Evolutionary conservation across 1,284 basidiomycete species (phyloP), one percentile per base, ranked within the genome.

Genomic region (Rhodotorula sp.): DNA sequence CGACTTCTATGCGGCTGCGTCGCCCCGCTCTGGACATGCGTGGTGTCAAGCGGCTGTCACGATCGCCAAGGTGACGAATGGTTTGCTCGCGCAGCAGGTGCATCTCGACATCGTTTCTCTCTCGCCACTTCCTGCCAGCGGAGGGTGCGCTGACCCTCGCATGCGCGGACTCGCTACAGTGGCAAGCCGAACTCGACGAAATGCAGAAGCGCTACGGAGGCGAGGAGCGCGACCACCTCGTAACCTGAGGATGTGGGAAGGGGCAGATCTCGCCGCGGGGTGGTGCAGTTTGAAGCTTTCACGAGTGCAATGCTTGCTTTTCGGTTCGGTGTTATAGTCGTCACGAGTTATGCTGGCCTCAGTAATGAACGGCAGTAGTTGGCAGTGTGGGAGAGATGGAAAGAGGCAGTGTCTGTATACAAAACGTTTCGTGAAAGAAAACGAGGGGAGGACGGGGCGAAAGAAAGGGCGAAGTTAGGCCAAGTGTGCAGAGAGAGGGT

Each of bases 371-470:
- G 26, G 26, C 12, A 51, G 49, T 23, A 23, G 49, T 51, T 29
- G 29, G 18, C n/a, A 34, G 21, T 15, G 18, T 5, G 34, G 3
- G 12, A 1, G 6, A 3, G 8, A 15, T 16, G 51, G 51, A 54
- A 23, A 34, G 62, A 20, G 2, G 14, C n/a, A 57, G 57, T 58
- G 56, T 65, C 64, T 51, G 48, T 58, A 34, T 46, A 47, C n/a
- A 61, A 57, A 34, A 23, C n/a, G 18, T 26, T 15, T 26, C 15
- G 16, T 47, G 39, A 7, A 7, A 12, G 43, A 31, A 8, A 14
- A 39, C 46, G 61, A 26, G 61, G 12, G 31, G 6, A 51, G 49
- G 49, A 18, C 31, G 0, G 47, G 21, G 2, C 12, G 14, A 43
- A 43, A 2, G 39, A 43, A 43, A 43, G 39, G 12, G 39, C 10